phyloP scores from a whole-genome alignment of 1,284 basidiomycete genomes.

The Moesziomyces aphidis region DNA sequence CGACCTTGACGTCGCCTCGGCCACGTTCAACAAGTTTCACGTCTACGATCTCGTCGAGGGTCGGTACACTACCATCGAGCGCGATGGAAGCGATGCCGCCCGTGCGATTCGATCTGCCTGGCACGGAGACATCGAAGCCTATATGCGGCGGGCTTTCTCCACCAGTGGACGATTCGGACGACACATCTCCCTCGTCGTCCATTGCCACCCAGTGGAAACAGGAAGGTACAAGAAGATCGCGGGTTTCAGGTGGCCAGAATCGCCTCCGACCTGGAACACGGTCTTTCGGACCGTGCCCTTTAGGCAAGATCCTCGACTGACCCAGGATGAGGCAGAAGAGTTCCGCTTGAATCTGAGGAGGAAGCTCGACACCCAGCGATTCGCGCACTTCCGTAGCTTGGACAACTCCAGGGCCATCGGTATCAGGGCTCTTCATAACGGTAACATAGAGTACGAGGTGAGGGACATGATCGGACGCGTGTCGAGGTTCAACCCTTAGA shows the following conservation, averaged over 20 bases:
- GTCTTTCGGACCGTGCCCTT: background rate
- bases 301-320: background rate
- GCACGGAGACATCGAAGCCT: background rate
- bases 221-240: no score
- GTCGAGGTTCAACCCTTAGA: background rate
- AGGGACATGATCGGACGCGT: background rate
- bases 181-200: background rate
- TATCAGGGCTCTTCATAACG: background rate
- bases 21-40: background rate
- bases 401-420: background rate
- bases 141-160: background rate
- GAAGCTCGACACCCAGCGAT: background rate
- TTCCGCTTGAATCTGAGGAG: background rate
- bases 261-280: no score
- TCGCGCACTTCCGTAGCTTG: background rate
- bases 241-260: no score
- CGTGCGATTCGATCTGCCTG: background rate
- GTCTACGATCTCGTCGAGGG: background rate
- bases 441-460: background rate
- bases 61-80: background rate
- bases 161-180: background rate
- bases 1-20: background rate
- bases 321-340: background rate
- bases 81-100: no score
- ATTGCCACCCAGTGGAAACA: background rate